These are phyloP conservation scores for Platismatia glauca DNA, from an alignment of 495 filamentous ascomycete genomes.

Conservation along the genomic window DNA sequence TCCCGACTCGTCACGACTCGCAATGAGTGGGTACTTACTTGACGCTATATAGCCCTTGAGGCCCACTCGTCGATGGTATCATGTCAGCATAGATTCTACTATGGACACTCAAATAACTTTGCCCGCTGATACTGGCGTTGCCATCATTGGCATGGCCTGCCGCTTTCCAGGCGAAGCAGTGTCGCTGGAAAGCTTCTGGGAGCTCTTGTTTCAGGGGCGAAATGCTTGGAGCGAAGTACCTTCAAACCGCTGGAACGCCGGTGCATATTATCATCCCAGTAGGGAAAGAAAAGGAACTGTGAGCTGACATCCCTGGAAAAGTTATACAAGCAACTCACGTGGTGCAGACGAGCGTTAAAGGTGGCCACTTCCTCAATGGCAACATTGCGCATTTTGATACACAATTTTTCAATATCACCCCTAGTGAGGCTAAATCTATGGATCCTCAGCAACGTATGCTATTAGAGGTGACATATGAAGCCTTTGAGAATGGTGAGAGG, in stretches of 20 bases:
- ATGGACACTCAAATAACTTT: background rate
- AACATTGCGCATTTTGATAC: slow-evolving; percentile 39
- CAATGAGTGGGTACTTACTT: too few species aligned
- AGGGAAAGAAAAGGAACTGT: slow-evolving; percentile 4
- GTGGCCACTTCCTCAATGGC: slow-evolving; percentile 36
- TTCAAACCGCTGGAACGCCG: slow-evolving; percentile 38
- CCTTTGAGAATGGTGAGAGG: slow-evolving; percentile 38
- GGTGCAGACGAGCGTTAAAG: slow-evolving; percentile 21
- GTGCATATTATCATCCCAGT: slow-evolving; percentile 24
- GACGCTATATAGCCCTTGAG: too few species aligned
- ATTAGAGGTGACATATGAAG: slow-evolving; percentile 49
- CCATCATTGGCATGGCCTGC: slow-evolving; percentile 51
- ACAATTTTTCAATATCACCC: slow-evolving; percentile 44
- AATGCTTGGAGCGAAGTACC: slow-evolving; percentile 43
- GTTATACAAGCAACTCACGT: background rate
- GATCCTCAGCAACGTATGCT: slow-evolving; percentile 49
- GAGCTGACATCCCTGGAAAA: background rate
- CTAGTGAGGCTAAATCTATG: slow-evolving; percentile 40
- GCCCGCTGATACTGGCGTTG: slow-evolving; percentile 27
- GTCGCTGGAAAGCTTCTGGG: slow-evolving; percentile 47
- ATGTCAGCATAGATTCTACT: background rate
- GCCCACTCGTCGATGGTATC: too few species aligned
- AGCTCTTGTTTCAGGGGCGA: slow-evolving; percentile 37
- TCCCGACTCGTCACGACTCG: too few species aligned
- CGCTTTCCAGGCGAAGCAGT: slow-evolving; percentile 47